Base-by-base conservation (phyloP, 108 stramenopile species). In the Discostella stelligeroides region DNA sequence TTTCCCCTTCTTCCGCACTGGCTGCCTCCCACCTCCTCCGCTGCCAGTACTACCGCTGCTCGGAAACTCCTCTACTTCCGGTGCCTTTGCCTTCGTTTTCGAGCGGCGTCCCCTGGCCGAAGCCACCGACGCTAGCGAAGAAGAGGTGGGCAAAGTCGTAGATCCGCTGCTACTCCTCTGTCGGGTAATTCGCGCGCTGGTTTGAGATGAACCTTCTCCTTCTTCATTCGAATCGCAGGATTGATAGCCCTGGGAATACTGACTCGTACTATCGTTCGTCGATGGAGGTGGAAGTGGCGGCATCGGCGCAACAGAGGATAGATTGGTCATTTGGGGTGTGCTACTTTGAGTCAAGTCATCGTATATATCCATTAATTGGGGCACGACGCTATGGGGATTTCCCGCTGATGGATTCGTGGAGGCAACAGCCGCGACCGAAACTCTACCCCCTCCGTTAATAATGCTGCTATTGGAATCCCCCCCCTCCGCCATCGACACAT, bases 351-450 rank as follows among this genome's bases (percentile, higher is more conserved):
- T 87, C 77, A 94, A 62, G 43, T 81, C 87, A 66, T 91, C 92
- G 62, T 91, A 94, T 0, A 94, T 88, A 69, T 79, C 77, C 92
- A 94, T 91, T 55, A 94, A 60, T 25, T 84, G 80, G 1, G 80
- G 76, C 0, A 86, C 86, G 7, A 92, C 85, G 45, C 79, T 86
- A 28, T 66, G 61, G 11, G 38, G 53, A 18, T 49, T 48, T 66
- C 37, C 39, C 37, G 6, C 24, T 56, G 42, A 56, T 42, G 67
- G 17, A n/a, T 53, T 46, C 23, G 10, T 45, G 29, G 67, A 7
- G 21, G 45, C 13, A 18, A 53, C 40, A 21, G 51, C 8, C 18
- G 20, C 65, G 51, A 39, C 12, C 27, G 63, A 0, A 24, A 48
- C 18, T 30, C 48, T 11, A 25, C 29, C 4, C 1, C 30, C 63